Evolutionary conservation across 352 stramenopile genomes (phyloP).

Genomic region (Phytophthora palmivora): DNA sequence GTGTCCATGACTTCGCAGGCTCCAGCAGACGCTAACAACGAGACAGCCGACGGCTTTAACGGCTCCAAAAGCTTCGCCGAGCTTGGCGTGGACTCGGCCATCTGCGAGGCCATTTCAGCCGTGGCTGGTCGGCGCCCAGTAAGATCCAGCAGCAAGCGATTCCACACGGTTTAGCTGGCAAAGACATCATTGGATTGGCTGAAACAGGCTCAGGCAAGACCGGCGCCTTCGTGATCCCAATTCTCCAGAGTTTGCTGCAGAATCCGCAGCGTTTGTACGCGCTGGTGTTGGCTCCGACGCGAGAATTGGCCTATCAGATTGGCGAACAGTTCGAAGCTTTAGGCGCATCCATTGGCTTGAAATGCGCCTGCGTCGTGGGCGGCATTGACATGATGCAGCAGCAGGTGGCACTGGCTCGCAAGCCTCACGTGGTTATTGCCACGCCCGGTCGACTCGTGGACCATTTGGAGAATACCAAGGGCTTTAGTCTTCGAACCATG

Average conservation of each 20-base stretch:
- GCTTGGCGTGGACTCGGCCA: conserved; percentile 90
- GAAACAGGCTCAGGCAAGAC: conserved; percentile 97
- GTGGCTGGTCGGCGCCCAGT: conserved; percentile 95
- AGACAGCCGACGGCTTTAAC: conserved; percentile 57
- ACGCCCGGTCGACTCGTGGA: conserved; percentile 94
- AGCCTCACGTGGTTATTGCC: conserved; percentile 96
- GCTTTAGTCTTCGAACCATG: conserved; percentile 92
- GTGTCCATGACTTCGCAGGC: conserved; percentile 7
- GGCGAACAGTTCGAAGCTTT: conserved; percentile 94
- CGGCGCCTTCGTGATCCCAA: conserved; percentile 94
- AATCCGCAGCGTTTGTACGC: conserved; percentile 91
- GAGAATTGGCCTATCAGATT: conserved; percentile 97
- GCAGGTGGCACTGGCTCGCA: conserved; percentile 96
- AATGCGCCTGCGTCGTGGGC: conserved; percentile 93
- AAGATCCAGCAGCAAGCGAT: conserved; percentile 97
- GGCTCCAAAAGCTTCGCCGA: conserved; percentile 88
- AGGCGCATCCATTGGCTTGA: conserved; percentile 92
- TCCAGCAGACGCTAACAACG: conserved; percentile 32
- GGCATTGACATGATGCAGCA: conserved; percentile 98
- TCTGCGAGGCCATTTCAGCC: conserved; percentile 92
- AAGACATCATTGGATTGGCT: conserved; percentile 97
- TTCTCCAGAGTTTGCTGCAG: conserved; percentile 93
- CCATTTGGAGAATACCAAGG: conserved; percentile 97
- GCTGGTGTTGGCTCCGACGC: conserved; percentile 93
- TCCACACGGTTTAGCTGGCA: conserved; percentile 90